Evolutionary conservation across 2,329 filamentous ascomycete species (phyloP).

Genomic region (Penicillium expansum): DNA sequence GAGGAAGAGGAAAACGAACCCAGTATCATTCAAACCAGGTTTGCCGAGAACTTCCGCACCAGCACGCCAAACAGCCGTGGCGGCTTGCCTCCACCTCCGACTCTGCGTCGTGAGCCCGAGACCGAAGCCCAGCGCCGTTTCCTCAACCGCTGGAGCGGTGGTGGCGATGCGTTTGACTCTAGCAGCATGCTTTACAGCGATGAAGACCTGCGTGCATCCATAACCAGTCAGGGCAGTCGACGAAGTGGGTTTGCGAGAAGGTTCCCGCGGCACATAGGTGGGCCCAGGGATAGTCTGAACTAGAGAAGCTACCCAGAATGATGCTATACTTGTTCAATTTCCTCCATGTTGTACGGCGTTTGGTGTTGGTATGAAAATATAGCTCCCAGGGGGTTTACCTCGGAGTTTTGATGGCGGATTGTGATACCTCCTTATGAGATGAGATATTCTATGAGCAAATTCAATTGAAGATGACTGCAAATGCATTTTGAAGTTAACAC

Average conservation of each 20-base stretch:
- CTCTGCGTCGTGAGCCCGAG: conserved; percentile 28
- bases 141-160: conserved; percentile 39
- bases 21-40: conserved; percentile 26
- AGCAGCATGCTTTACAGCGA: conserved; percentile 35
- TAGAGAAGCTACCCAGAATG: conserved; percentile 3
- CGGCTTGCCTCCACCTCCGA: conserved; percentile 31
- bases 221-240: conserved; percentile 31
- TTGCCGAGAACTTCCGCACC: conserved; percentile 30
- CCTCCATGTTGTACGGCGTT: not conserved
- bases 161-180: conserved; percentile 33
- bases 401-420: not conserved
- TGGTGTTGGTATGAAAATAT: not conserved
- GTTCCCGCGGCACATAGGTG: conserved; percentile 40
- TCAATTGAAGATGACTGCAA: not conserved
- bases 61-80: conserved; percentile 35
- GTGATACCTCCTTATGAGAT: not conserved
- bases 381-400: not conserved
- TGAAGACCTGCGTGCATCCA: conserved; percentile 32
- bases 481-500: not conserved
- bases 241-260: conserved; percentile 35
- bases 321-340: not conserved
- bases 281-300: conserved; percentile 54
- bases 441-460: not conserved
- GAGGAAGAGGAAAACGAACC: conserved; percentile 39
- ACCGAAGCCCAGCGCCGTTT: conserved; percentile 43